These are phyloP conservation scores for Russula abietina DNA, from an alignment of 768 basidiomycete genomes.

Conservation along the genomic window DNA sequence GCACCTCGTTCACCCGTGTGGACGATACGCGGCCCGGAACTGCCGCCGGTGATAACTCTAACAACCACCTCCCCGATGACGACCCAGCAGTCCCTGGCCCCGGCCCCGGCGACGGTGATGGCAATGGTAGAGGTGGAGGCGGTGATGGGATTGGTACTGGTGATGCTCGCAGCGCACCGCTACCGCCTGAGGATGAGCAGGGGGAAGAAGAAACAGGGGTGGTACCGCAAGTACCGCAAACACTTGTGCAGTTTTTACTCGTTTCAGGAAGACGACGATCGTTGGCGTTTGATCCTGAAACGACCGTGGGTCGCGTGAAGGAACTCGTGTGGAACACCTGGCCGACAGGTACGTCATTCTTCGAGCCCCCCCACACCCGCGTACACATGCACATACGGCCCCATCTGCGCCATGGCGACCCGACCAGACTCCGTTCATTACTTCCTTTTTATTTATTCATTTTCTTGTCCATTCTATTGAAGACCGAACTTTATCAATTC, in stretches of 20 bases:
- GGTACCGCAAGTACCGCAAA: conserved; percentile 58
- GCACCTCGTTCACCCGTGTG: conserved; percentile 51
- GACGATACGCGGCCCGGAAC: conserved; percentile 31
- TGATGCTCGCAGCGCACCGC: background rate
- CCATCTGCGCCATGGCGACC: background rate
- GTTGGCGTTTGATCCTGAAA: conserved; percentile 71
- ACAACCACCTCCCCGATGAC: background rate
- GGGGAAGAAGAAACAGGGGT: conserved; percentile 9
- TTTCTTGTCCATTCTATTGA: background rate
- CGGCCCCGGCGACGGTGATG: no score
- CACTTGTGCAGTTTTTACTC: conserved; percentile 63
- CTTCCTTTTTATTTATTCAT: background rate
- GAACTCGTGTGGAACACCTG: conserved; percentile 81
- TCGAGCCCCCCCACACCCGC: no score
- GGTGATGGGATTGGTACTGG: background rate
- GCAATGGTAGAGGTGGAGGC: background rate
- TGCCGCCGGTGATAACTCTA: conserved; percentile 13
- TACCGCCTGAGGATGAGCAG: background rate
- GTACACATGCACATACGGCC: background rate
- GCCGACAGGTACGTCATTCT: conserved; percentile 67
- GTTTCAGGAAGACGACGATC: conserved; percentile 62
- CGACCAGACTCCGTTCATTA: background rate
- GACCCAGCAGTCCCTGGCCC: conserved; percentile 4
- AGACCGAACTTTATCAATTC: background rate
- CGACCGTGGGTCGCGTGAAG: conserved; percentile 70